A percentile compares a stretch with the other conserved stretches of the same genome.
phyloP scores from a whole-genome alignment of 2,329 filamentous ascomycete genomes.

The Bipolaris oryzae region DNA sequence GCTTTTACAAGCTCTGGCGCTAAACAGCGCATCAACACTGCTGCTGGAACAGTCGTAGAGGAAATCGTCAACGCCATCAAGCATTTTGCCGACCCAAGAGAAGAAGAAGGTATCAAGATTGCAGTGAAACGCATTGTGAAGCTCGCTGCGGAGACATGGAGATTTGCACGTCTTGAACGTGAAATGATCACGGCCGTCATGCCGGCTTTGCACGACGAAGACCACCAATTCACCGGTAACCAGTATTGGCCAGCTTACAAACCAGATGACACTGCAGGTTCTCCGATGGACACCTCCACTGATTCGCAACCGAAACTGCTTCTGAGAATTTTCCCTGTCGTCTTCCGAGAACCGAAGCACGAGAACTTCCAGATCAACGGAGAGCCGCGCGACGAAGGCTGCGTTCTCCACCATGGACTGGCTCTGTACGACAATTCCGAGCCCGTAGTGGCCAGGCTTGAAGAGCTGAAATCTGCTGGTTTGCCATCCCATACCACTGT shows the following conservation, averaged over 20 bases:
- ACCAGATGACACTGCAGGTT: conserved; percentile 40
- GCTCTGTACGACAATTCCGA: conserved; percentile 57
- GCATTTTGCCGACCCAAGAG: conserved; percentile 58
- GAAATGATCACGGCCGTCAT: conserved; percentile 61
- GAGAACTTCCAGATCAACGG: conserved; percentile 50
- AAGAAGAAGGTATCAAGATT: conserved; percentile 58
- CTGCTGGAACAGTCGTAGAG: conserved; percentile 61
- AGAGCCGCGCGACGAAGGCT: conserved; percentile 54
- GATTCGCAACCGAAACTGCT: conserved; percentile 52
- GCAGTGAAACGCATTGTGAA: conserved; percentile 63
- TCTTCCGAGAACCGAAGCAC: conserved; percentile 59
- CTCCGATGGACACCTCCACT: conserved; percentile 32
- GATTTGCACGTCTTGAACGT: conserved; percentile 62
- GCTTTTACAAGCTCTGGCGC: conserved; percentile 63
- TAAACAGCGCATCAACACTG: conserved; percentile 62
- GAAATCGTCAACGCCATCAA: conserved; percentile 62
- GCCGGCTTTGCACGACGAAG: conserved; percentile 47
- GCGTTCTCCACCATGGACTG: conserved; percentile 57
- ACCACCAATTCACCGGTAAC: conserved; percentile 39
- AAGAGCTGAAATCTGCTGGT: conserved; percentile 48
- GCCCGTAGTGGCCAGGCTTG: conserved; percentile 38
- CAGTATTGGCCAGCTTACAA: conserved; percentile 46
- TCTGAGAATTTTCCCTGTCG: conserved; percentile 59
- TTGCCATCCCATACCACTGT: conserved; percentile 45
- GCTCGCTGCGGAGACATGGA: conserved; percentile 64